Evolutionary conservation across 441 rosid genomes (phyloP).

Genomic region (Manihot esculenta): DNA sequence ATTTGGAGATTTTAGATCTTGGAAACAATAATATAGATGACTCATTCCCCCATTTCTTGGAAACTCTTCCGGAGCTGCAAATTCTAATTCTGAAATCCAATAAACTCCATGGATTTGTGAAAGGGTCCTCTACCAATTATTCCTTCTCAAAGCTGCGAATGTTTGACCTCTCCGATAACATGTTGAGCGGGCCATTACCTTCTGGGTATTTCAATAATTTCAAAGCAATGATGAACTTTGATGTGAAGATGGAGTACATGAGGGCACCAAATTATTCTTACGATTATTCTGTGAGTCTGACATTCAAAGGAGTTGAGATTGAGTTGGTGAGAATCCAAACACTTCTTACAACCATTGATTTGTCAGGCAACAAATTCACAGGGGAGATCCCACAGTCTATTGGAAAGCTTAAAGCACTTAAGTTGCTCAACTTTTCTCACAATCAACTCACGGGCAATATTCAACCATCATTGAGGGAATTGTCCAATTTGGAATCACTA

Average conservation of each 20-base stretch:
- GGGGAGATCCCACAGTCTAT: neutral
- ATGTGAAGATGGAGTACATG: neutral
- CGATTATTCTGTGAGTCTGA: neutral
- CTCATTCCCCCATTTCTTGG: conserved; percentile 10
- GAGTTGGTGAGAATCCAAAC: neutral
- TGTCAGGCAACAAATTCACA: too few relatives aligned
- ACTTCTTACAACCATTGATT: neutral
- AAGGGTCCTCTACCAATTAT: neutral
- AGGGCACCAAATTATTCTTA: neutral
- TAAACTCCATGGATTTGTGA: neutral
- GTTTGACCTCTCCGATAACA: conserved; percentile 7
- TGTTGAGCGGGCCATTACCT: neutral
- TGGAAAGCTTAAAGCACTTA: neutral
- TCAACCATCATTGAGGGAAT: neutral
- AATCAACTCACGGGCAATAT: neutral
- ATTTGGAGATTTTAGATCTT: conserved; percentile 18
- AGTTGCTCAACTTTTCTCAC: neutral
- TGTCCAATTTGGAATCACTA: neutral
- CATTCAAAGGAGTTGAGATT: neutral
- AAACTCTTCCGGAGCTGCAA: neutral
- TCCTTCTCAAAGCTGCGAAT: neutral
- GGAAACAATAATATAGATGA: conserved; percentile 22
- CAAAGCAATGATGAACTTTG: neutral
- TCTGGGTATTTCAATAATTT: neutral
- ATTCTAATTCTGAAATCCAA: conserved; percentile 17